Evolutionary conservation across 352 stramenopile genomes (phyloP).

Genomic region (Globisporangium okanoganense): DNA sequence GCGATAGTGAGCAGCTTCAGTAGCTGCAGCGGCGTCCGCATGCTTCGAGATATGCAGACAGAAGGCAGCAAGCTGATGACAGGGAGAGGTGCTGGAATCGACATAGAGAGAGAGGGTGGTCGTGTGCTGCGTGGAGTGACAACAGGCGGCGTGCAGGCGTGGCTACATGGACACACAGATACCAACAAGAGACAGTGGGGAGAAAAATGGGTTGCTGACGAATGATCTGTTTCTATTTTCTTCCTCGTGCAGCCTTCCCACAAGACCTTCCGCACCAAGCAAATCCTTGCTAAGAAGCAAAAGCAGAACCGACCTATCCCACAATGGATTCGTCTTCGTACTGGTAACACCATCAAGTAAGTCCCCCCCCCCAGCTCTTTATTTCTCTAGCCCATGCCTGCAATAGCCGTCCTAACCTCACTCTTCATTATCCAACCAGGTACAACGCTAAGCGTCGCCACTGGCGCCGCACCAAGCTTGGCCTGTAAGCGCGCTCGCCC

Average conservation of each 20-base stretch:
- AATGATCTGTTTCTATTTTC: neutral
- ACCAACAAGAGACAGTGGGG: neutral
- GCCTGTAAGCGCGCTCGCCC: slow-evolving; percentile 90
- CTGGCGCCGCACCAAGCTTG: slow-evolving; percentile 99
- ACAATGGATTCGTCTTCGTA: slow-evolving; percentile 99
- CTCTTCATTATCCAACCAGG: slow-evolving; percentile 31
- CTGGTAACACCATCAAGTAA: slow-evolving; percentile 98
- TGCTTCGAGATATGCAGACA: neutral
- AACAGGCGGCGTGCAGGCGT: neutral
- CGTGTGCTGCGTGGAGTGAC: neutral
- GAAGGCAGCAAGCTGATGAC: neutral
- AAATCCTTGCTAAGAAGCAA: slow-evolving; percentile 99
- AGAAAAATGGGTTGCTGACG: neutral
- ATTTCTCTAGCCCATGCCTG: neutral
- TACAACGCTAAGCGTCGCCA: slow-evolving; percentile 99
- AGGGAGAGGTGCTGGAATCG: neutral
- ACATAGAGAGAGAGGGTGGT: neutral
- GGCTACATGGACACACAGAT: neutral
- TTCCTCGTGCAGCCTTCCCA: slow-evolving; percentile 91
- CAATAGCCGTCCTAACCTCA: neutral
- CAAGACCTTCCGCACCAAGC: slow-evolving; percentile 99
- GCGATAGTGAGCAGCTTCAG: neutral
- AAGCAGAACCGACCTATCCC: slow-evolving; percentile 99
- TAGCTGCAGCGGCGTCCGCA: neutral
- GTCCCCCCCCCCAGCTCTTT: neutral